Base-by-base conservation (phyloP, 75 land plant genomes). In the Ceratopteris richardii region DNA sequence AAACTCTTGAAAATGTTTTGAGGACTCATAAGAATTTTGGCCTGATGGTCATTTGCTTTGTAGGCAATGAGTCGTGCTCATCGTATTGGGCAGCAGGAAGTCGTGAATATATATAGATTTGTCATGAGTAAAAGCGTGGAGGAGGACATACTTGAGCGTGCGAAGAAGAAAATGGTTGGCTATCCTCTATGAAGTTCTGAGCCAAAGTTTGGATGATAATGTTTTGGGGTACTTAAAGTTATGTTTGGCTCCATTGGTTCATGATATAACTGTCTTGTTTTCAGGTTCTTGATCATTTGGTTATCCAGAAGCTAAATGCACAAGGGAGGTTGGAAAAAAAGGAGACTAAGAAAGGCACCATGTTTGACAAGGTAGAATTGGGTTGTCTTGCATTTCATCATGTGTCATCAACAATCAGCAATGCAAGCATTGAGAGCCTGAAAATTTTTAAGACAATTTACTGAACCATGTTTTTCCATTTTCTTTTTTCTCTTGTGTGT, bases 51-150 rank as follows among this genome's bases (percentile, higher is more conserved):
- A 3, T 33, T 14, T 46, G 50, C 4, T 46, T 3, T 44, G 31
- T 52, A 95, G 99, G 99, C 99, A 62, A 95, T 95, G 99, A 95
- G 99, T 67, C 83, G 99, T 57, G 99, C 99, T 51, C 99, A 95
- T 72, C 83, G 99, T 57, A 95, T 95, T 51, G 99, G 99, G 17
- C 99, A 95, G 62, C 91, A 80, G 60, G 96, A 90, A 21, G 96
- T 90, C 24, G 99, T 95, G 44, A 95, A 95, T 73, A 87, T 95
- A 21, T 95, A 95, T 51, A 77, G 99, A n/a, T 95, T 95, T 76
- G 99, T 95, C 31, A 95, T 87, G 31, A 90, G 99, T 73, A 81
- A 71, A 57, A 95, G 99, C 72, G 99, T 95, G 18, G 99, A 95
- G 76, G 99, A 95, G 63, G 92, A 95, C 51, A 95, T 95, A 43